Evolutionary conservation across 306 rosid genomes (phyloP), one percentile per base, ranked within the genome.

Genomic region (Psophocarpus tetragonolobus): DNA sequence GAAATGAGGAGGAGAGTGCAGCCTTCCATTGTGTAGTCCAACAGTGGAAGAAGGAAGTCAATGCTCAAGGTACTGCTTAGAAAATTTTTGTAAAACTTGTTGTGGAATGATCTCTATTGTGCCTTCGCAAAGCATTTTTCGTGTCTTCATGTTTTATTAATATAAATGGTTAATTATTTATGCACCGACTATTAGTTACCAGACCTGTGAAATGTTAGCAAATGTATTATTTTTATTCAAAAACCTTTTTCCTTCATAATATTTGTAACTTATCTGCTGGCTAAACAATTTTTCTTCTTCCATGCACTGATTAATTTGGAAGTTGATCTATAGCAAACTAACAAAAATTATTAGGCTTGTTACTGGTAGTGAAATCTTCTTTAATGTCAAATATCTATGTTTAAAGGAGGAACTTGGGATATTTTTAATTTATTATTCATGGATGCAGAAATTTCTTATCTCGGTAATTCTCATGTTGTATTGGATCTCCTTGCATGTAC

Each of bases 21-120:
- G 93, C 87, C 47, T 91, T 92, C 81, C 95, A 95, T 75, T 26
- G 57, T 81, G 91, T 86, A 47, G 84, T 92, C 72, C 91, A 91
- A 87, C 90, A 86, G 76, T 83, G 90, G 97, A 90, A 89, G 85
- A 77, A 89, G 65, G 91, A 86, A 82, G 56, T 10, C 79, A 68
- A 53, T 79, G 79, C 38, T 84, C 85, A 90, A 94, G 98, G 97
- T 94, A 71, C 81, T 69, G 41, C 74, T 82, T 85, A 70, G 42
- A 24, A 81, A 70, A 58, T 70, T 80, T 39, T 12, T 63, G 20
- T 77, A 21, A 20, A 42, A 9, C 56, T 66, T 44, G 27, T 45
- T 13, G 38, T 68, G 9, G 23, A 20, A 21, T 60, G 18, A 64
- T 51, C 23, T 50, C 17, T 56, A 32, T 50, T 47, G 45, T 4